Percentiles rank a stretch among this genome's conserved stretches.
phyloP scores from a whole-genome alignment of 345 rosid species.

The Salix exigua region DNA sequence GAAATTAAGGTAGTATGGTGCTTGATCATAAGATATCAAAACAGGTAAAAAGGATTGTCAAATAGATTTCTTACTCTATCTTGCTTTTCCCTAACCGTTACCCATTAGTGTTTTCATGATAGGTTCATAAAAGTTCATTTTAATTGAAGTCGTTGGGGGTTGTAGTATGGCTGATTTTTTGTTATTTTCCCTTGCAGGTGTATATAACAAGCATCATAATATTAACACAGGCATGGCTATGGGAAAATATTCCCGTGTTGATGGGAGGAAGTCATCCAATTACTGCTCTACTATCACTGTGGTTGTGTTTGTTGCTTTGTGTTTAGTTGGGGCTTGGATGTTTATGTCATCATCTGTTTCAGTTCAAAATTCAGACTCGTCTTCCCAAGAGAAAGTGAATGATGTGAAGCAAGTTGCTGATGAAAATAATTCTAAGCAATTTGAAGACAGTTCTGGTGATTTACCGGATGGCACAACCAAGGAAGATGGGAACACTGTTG shows the following conservation, averaged over 20 bases:
- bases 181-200: slow-evolving; percentile 1
- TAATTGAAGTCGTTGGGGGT: neutral
- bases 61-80: neutral
- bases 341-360: slow-evolving; percentile 81
- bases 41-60: neutral
- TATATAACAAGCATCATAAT: neutral
- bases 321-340: slow-evolving; percentile 96
- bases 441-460: slow-evolving; percentile 62
- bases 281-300: slow-evolving; percentile 78
- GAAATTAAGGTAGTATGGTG: neutral
- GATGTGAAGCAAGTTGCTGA: slow-evolving; percentile 41
- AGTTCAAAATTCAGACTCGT: slow-evolving; percentile 48
- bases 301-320: slow-evolving; percentile 79
- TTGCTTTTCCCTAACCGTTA: neutral
- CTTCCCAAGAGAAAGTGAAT: slow-evolving; percentile 48
- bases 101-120: neutral
- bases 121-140: neutral
- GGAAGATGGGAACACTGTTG: slow-evolving; percentile 36
- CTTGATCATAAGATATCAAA: neutral
- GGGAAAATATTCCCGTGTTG: slow-evolving; percentile 70
- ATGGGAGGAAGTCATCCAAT: slow-evolving; percentile 56
- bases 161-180: neutral
- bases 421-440: slow-evolving; percentile 28
- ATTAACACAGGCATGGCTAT: slow-evolving; percentile 46
- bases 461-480: slow-evolving; percentile 57